Conservation (phyloP, 1,284 basidiomycete genomes). For the Peniophora sp. region DNA sequence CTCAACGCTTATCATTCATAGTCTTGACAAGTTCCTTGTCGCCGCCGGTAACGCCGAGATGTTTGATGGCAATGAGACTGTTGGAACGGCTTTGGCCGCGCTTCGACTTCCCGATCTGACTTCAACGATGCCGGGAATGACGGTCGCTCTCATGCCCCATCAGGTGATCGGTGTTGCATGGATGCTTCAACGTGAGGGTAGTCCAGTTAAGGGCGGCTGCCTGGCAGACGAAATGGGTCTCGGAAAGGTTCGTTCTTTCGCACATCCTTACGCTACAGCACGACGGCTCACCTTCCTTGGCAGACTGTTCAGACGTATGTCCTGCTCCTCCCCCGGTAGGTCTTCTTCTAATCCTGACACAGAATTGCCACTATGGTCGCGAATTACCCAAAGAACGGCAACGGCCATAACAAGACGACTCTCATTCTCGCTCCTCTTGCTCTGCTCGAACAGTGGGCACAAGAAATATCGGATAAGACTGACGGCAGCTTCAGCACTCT, state of each 20-base stretch:
- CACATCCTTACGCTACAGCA: not conserved
- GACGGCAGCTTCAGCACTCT: conserved; percentile 33
- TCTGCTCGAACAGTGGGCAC: conserved; percentile 49
- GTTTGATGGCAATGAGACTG: conserved; percentile 46
- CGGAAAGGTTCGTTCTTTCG: conserved; percentile 32
- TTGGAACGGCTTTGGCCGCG: conserved; percentile 39
- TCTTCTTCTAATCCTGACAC: not conserved
- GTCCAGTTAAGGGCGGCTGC: conserved; percentile 45
- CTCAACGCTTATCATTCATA: conserved; percentile 14
- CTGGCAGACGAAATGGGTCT: conserved; percentile 74
- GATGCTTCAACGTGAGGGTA: conserved; percentile 53
- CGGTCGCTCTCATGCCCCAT: conserved; percentile 52
- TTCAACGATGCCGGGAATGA: conserved; percentile 41
- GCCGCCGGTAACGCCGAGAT: conserved; percentile 46
- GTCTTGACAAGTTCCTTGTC: conserved; percentile 46
- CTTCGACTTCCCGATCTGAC: conserved; percentile 34
- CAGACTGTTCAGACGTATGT: conserved; percentile 41
- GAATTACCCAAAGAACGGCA: conserved; percentile 27
- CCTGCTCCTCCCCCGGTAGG: not conserved
- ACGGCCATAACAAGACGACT: conserved; percentile 40
- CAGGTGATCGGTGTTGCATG: conserved; percentile 61
- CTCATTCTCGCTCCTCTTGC: conserved; percentile 49
- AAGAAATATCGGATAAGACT: conserved; percentile 51
- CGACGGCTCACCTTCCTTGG: not conserved
- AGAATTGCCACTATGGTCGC: conserved; percentile 41